Base-by-base conservation (phyloP, 2,329 filamentous ascomycete species). In the Bimuria novae-zelandiae region DNA sequence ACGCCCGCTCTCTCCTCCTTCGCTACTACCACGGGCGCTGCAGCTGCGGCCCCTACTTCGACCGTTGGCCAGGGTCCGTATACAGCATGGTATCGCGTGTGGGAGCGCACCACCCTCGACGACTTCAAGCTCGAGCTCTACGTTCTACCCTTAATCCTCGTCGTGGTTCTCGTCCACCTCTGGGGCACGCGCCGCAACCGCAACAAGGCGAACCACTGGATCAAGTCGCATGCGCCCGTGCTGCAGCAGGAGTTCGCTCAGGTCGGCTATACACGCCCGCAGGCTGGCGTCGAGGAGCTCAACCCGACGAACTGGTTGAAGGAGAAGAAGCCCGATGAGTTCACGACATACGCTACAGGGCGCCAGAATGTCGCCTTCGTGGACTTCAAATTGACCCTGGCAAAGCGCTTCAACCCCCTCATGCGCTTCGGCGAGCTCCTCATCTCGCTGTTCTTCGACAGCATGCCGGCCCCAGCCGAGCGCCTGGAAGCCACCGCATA, bases 31-130 rank as follows among this genome's bases (percentile, higher is more conserved):
- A 36, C 68, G 71, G 56, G 66, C 14, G 52, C 66, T 42, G 58
- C 64, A 16, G 56, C 56, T 56, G 53, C 73, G 25, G 60, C 63
- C 55, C 73, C 76, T 14, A 83, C 55, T 73, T 80, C 69, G n/a
- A 59, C 64, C 37, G 53, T 61, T 33, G 62, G 62, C 43, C 59
- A 76, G 77, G 75, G 80, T 22, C 89, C 90, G 12, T 97, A 89
- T 75, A 96, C 92, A 46, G 91, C 90, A 80, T 99, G 94, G 94
- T 99, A 97, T 79, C 91, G 92, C 51, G 81, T 97, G 56, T 94
- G 96, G 83, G 92, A 97, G 83, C 91, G 94, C 69, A 87, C 92
- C 68, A 86, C 86, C 22, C 79, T 88, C 55, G 82, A 82, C 68
- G 94, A 99, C 74, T 99, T 99, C 82, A 86, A 86, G 77, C 83